Conservation (phyloP, 2,329 filamentous ascomycete species). For the Cryphonectria radicalis region DNA sequence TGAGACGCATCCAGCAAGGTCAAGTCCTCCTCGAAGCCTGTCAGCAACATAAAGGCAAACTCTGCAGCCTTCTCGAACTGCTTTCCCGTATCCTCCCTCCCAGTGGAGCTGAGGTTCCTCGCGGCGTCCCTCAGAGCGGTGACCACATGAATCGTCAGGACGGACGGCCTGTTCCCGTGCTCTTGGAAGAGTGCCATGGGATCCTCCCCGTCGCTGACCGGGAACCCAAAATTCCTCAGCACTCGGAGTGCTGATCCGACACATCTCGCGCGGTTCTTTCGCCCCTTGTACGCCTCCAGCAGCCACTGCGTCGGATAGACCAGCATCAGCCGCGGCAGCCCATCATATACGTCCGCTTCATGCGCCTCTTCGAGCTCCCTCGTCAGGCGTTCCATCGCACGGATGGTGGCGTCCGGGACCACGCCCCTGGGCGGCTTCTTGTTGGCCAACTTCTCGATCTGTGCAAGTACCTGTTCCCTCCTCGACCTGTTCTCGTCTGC, state of each 20-base stretch:
- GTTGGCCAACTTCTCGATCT: neutral
- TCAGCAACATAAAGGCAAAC: neutral
- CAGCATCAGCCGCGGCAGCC: constrained; percentile 40
- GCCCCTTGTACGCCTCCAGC: constrained; percentile 38
- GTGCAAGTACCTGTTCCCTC: neutral
- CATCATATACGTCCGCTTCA: constrained; percentile 38
- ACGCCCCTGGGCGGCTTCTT: neutral
- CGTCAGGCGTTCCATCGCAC: constrained; percentile 38
- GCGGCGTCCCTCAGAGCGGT: neutral
- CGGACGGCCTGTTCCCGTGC: neutral
- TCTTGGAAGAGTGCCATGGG: neutral
- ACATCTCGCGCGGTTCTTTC: constrained; percentile 33
- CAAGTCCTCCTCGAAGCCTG: neutral
- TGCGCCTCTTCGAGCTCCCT: constrained; percentile 40
- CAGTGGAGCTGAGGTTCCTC: neutral
- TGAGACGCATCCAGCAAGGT: neutral
- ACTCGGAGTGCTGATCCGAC: neutral
- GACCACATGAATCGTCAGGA: neutral
- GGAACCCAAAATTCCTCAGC: neutral
- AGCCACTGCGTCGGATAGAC: constrained; percentile 45
- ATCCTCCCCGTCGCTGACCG: neutral
- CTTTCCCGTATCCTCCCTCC: neutral
- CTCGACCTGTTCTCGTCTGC: neutral
- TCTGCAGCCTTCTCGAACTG: neutral
- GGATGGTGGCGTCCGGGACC: constrained; percentile 31